Conservation (phyloP, 495 filamentous ascomycete genomes). For the Lophiotrema nucula region DNA sequence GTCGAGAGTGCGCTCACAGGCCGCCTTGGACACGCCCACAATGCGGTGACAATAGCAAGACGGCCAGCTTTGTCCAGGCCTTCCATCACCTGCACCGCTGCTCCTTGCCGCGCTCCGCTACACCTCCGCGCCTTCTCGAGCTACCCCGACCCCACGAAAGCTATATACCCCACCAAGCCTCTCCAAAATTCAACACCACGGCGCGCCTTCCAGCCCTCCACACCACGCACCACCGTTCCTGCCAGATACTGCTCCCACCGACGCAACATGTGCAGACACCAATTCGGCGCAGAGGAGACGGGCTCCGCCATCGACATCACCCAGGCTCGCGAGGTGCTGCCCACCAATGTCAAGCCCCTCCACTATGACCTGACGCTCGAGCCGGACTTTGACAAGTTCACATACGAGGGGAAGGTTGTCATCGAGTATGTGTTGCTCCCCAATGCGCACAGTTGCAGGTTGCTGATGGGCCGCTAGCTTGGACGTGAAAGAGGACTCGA, state of each 20-base stretch:
- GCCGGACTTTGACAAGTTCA: conserved; percentile 68
- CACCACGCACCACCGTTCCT: conserved; percentile 1
- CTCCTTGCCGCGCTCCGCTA: not conserved
- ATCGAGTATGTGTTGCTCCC: conserved; percentile 55
- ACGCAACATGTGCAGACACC: conserved; percentile 44
- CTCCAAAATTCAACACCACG: not conserved
- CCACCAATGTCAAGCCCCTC: conserved; percentile 65
- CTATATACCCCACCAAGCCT: not conserved
- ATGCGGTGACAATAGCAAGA: not conserved
- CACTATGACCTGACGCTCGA: conserved; percentile 75
- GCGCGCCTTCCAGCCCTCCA: not conserved
- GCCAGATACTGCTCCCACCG: conserved; percentile 45
- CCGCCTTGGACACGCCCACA: not conserved
- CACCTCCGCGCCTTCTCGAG: not conserved
- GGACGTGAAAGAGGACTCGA: conserved; percentile 81
- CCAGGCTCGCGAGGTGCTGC: conserved; percentile 62
- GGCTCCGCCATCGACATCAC: conserved; percentile 47
- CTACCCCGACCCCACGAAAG: not conserved
- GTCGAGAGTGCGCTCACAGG: not conserved
- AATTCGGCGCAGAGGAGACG: conserved; percentile 35
- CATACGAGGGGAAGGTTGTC: conserved; percentile 65
- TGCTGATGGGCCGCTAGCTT: conserved; percentile 45
- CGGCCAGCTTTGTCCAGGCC: conserved; percentile 7
- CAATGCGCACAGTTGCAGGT: not conserved
- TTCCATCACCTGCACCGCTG: not conserved